Conservation (phyloP, 164 flowering plant species). For the Annona squamosa region DNA sequence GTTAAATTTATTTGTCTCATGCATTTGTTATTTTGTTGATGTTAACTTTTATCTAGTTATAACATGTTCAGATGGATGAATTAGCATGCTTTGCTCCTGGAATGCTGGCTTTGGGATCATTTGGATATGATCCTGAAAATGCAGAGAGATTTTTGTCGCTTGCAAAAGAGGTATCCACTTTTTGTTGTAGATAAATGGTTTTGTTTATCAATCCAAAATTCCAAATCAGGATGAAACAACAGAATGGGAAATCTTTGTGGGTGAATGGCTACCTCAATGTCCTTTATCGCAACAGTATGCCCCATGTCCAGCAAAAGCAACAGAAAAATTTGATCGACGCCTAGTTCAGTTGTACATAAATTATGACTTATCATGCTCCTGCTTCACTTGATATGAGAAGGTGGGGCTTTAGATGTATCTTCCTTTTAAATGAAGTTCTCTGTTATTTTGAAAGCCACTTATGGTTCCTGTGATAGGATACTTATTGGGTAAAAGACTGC, state of each 20-base stretch:
- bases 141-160: conserved; percentile 60
- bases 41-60: conserved; percentile 4
- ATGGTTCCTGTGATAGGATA: too few relatives aligned
- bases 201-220: too few relatives aligned
- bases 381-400: too few relatives aligned
- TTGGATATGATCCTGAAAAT: conserved; percentile 72
- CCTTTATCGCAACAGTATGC: background rate
- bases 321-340: too few relatives aligned
- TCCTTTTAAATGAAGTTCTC: too few relatives aligned
- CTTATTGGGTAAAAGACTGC: too few relatives aligned
- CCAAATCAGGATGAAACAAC: background rate
- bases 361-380: too few relatives aligned
- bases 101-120: conserved; percentile 91
- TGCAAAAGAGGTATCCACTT: conserved; percentile 77
- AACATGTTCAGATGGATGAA: conserved; percentile 92
- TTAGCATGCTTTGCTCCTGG: conserved; percentile 99
- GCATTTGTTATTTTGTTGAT: background rate
- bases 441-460: too few relatives aligned
- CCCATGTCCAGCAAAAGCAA: background rate
- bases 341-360: too few relatives aligned
- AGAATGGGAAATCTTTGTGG: background rate
- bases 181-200: background rate
- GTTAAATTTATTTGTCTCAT: background rate
- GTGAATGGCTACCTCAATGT: background rate
- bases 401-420: too few relatives aligned